Conservation (phyloP, 2,329 filamentous ascomycete genomes). For the Ophiostoma ulmi region DNA sequence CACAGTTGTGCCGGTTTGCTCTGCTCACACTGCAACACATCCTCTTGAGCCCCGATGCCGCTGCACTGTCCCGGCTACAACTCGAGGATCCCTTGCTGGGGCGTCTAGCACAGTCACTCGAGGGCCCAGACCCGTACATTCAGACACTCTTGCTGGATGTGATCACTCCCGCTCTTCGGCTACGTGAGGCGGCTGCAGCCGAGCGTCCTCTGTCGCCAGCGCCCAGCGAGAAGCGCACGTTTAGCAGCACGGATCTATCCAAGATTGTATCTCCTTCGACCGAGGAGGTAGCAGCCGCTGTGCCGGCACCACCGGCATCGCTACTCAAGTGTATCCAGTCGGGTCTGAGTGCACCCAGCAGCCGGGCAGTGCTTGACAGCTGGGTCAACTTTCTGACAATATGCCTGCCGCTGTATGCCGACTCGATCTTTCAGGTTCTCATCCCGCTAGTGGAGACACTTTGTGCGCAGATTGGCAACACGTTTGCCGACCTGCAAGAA, state of each 20-base stretch:
- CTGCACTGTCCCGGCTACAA: constrained; percentile 55
- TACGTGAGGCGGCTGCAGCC: constrained; percentile 44
- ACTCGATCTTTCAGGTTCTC: constrained; percentile 81
- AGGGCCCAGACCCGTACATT: constrained; percentile 60
- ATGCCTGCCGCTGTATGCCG: constrained; percentile 76
- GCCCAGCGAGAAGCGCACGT: constrained; percentile 43
- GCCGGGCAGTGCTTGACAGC: constrained; percentile 75
- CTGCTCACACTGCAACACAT: constrained; percentile 67
- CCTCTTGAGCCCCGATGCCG: constrained; percentile 57
- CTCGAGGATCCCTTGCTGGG: constrained; percentile 68
- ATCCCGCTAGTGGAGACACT: constrained; percentile 88
- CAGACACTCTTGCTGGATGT: constrained; percentile 75
- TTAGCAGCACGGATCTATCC: constrained; percentile 30
- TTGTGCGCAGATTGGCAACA: constrained; percentile 67
- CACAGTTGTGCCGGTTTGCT: constrained; percentile 65
- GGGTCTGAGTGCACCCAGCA: constrained; percentile 69
- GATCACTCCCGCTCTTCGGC: constrained; percentile 67
- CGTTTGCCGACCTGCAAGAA: constrained; percentile 65
- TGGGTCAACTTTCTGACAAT: constrained; percentile 85
- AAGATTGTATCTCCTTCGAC: constrained; percentile 7
- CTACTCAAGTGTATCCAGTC: constrained; percentile 80
- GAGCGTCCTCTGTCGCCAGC: constrained; percentile 34
- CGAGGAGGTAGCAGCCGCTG: not conserved
- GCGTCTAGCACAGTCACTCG: constrained; percentile 57
- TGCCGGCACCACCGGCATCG: constrained; percentile 54